Base-by-base conservation (phyloP, 805 yeast species). In the Wickerhamiella kurtzmanii region DNA sequence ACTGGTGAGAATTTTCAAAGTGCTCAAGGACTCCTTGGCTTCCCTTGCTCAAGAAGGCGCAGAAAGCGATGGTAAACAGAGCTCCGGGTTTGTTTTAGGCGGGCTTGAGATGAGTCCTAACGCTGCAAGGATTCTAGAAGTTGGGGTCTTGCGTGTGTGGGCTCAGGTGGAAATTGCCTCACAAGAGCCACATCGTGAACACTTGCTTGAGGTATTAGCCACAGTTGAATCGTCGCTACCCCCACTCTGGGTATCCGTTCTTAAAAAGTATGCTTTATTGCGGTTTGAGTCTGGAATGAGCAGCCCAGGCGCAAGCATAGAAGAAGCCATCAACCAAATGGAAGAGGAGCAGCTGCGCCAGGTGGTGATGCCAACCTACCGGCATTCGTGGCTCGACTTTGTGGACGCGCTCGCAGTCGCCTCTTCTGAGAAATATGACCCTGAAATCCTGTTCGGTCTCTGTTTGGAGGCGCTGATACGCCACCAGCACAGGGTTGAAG, bases 241-340 rank as follows among this genome's bases (percentile, higher is more conserved):
- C 0, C 83, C 95, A 0, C 64, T 86, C 45, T 92, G 97, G 97
- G 72, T 84, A 3, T 65, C 80, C 3, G 71, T 82, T 0, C 61
- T 92, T 48, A 72, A 83, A 44, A 95, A 88, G 48, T 83, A 72
- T 57, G 81, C 94, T 0, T 70, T 77, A 55, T 59, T 78, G 32
- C 79, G 76, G 55, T 82, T 80, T 56, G 71, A 67, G 44, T 73
- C 62, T 16, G 57, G 56, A 11, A 51, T 60, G 2, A 44, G 52
- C 49, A 48, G 51, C 22, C 44, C 56, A 3, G 42, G 61, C 9
- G 42, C 52, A 3, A 46, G 58, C 1, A 43, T 56, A 1, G 48
- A 55, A 3, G 58, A 53, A 1, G 53, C 67, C 5, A 44, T 64
- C 5, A 62, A 60, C 25, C 67, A 66, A 37, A 61, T 63, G 42